Evolutionary conservation across 352 stramenopile species (phyloP), one percentile per base, ranked within the genome.

Genomic region (Phytophthora melonis): DNA sequence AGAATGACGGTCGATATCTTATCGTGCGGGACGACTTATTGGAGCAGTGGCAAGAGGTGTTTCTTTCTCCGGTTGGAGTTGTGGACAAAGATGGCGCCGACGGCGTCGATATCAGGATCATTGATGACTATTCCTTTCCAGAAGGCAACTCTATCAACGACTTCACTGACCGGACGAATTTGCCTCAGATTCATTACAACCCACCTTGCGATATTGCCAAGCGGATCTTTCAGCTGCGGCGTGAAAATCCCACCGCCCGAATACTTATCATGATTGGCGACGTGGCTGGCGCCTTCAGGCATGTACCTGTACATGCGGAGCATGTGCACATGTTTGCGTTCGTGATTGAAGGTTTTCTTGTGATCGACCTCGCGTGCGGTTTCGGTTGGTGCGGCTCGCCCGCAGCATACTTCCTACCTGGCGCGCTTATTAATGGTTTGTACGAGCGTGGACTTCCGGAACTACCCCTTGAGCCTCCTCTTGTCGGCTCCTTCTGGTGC

Each of bases 91-190:
- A 39, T 39, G 32, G 32, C 11, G 32, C 32, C 11, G 32, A 39
- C 32, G 32, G 32, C 32, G 8, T 11, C 0, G 60, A 67, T 30
- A 43, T 67, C 19, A 47, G 23, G 16, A 9, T 67, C 21, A 52
- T 67, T 11, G 36, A 58, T 45, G 60, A 67, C 49, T 67, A 59
- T n/a, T 59, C 60, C 3, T 45, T 59, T 36, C 60, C 60, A 21
- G 55, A 45, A 9, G 13, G 30, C 2, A 18, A 6, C 9, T 67
- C 45, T 14, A 32, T 67, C 10, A 67, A 67, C n/a, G 27, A 58
- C 16, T 67, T 59, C 14, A 59, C 49, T 0, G 60, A 67, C 11
- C 60, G 60, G 14, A 52, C 7, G 2, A 8, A 67, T 36, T 39
- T 67, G 16, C 49, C 49, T 0, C 9, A 55, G 13, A 58, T 67